Base-by-base conservation (phyloP, 768 basidiomycete species). In the Russula foetens region DNA sequence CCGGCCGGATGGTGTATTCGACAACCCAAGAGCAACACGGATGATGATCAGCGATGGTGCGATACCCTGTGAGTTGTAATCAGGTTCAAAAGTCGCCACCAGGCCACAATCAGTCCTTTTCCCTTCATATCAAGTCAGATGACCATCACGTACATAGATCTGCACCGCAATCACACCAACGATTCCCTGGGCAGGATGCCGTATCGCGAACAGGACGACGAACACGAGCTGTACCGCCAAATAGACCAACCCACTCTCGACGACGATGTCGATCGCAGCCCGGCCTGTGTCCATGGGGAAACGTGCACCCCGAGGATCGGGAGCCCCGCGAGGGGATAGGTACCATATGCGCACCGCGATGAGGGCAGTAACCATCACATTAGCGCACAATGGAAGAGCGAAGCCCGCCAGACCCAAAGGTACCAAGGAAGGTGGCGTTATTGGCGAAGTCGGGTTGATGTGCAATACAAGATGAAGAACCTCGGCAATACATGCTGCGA, bases 201-300 rank as follows among this genome's bases (percentile, higher is more conserved):
- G 31, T 14, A 71, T 56, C 21, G 77, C 70, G 51, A 76, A 71
- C 28, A 77, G 69, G 17, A 74, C 61, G 50, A 76, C 74, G n/a
- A 77, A 75, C n/a, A 75, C 43, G 43, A 79, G 59, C 49, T 79
- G 77, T 46, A 69, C 69, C 21, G 68, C 49, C n/a, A 77, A 69
- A 66, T 75, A 78, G 43, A 77, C 69, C 26, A 68, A 63, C 2
- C 76, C 76, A 29, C 75, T 74, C 65, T 77, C 76, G 56, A 78
- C 53, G 60, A 77, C 64, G 56, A 78, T 72, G 43, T 56, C 65
- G 38, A 73, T 70, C 3, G 73, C 76, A 21, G 53, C 52, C 1
- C 28, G 39, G 26, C 43, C 48, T 1, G 38, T 55, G 29, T 49
- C 28, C 9, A 7, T 2, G 6, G 45, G 54, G 41, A 48, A 58